Evolutionary conservation across 73 alveolate genomes (phyloP).

Genomic region (Paramecium bursaria): DNA sequence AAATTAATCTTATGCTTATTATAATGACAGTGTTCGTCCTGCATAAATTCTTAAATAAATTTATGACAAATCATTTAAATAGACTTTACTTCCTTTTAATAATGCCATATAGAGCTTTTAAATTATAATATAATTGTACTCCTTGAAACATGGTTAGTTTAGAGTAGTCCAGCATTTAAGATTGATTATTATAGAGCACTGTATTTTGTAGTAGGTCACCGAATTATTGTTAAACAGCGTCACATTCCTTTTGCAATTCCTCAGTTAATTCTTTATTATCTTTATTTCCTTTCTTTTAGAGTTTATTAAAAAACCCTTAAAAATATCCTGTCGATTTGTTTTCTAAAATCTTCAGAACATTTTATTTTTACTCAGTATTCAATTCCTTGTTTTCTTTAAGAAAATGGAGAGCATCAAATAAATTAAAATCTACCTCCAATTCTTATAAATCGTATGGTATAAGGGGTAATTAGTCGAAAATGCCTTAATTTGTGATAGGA

Average conservation of each 20-base stretch:
- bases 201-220: constrained; percentile 1
- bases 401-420: constrained; percentile 34
- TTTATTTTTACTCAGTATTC: constrained; percentile 1
- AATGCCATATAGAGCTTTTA: constrained; percentile 6
- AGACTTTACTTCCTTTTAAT: constrained; percentile 17
- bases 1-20: constrained; percentile 2
- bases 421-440: not conserved
- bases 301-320: not conserved
- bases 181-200: not conserved
- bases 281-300: not conserved
- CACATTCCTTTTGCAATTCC: not conserved
- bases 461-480: constrained; percentile 33
- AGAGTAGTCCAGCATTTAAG: constrained; percentile 3
- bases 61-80: constrained; percentile 12
- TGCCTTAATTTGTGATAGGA: not conserved
- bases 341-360: not conserved
- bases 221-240: not conserved
- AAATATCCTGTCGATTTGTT: constrained; percentile 1
- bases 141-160: constrained; percentile 22
- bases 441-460: constrained; percentile 25
- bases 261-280: not conserved
- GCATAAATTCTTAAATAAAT: constrained; percentile 24
- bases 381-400: not conserved
- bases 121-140: no score
- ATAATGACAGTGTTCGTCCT: constrained; percentile 2